A percentile compares a stretch with the other conserved stretches of the same genome.
Evolutionary conservation across 768 basidiomycete species (phyloP).

Genomic region (Phanerochaete carnosa): DNA sequence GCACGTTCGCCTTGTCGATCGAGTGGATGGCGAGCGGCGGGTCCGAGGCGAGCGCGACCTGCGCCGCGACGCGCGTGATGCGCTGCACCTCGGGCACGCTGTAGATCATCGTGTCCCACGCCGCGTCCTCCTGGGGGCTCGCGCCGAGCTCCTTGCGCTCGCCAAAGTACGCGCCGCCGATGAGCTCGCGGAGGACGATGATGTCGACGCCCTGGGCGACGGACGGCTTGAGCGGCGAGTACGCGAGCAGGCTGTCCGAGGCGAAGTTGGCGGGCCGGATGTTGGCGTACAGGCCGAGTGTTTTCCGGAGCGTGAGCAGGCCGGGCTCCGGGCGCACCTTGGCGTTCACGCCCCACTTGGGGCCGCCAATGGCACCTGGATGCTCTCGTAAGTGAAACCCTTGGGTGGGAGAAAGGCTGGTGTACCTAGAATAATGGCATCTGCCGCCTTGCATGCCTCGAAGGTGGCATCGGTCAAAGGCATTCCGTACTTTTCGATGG

Average conservation of each 20-base stretch:
- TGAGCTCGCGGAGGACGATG: slow-evolving; percentile 94
- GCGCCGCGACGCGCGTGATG: slow-evolving; percentile 93
- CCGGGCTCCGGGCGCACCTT: slow-evolving; percentile 93
- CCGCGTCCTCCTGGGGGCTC: slow-evolving; percentile 59
- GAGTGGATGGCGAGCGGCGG: slow-evolving; percentile 91
- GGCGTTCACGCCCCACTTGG: slow-evolving; percentile 92
- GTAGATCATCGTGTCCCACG: slow-evolving; percentile 94
- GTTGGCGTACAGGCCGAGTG: slow-evolving; percentile 93
- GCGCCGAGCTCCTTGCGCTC: slow-evolving; percentile 82
- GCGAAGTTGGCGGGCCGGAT: slow-evolving; percentile 96
- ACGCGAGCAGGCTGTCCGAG: slow-evolving; percentile 80
- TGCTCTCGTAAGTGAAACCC: neutral
- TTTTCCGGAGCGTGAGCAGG: slow-evolving; percentile 84
- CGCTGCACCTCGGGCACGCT: slow-evolving; percentile 88
- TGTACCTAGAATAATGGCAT: slow-evolving; percentile 94
- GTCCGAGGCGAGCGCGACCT: slow-evolving; percentile 77
- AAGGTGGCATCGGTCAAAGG: slow-evolving; percentile 84
- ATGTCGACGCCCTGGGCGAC: slow-evolving; percentile 84
- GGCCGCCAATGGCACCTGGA: slow-evolving; percentile 94
- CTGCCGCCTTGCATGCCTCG: slow-evolving; percentile 86
- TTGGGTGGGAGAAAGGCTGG: neutral
- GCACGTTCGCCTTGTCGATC: slow-evolving; percentile 98
- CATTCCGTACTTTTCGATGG: slow-evolving; percentile 86
- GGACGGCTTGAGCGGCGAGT: slow-evolving; percentile 86
- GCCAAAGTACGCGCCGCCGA: slow-evolving; percentile 96